These are phyloP conservation scores for Malassezia sympodialis DNA, from an alignment of 1,284 basidiomycete genomes.

Conservation along the genomic window DNA sequence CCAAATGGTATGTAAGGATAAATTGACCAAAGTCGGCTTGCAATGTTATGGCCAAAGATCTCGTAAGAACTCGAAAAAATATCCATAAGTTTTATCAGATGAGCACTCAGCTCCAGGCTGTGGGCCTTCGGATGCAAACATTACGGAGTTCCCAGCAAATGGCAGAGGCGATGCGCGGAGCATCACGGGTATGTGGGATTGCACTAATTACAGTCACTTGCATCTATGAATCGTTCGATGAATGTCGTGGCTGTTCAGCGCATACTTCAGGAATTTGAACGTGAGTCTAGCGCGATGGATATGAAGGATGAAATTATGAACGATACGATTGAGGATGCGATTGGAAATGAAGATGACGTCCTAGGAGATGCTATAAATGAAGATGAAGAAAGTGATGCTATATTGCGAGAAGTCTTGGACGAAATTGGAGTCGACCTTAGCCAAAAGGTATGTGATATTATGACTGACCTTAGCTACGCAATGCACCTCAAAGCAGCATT, in stretches of 20 bases:
- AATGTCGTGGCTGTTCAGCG: constrained; percentile 88
- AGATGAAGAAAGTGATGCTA: constrained; percentile 90
- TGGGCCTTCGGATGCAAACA: constrained; percentile 89
- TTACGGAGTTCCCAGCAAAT: constrained; percentile 95
- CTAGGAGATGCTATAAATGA: constrained; percentile 54
- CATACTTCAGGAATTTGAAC: constrained; percentile 97
- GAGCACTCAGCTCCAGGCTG: constrained; percentile 94
- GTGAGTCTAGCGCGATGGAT: constrained; percentile 94
- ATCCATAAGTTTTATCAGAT: constrained; percentile 98
- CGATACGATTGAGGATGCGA: constrained; percentile 93
- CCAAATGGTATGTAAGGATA: constrained; percentile 64
- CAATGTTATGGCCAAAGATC: constrained; percentile 98
- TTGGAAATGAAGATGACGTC: constrained; percentile 69
- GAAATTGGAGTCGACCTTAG: constrained; percentile 89
- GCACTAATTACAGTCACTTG: constrained; percentile 56
- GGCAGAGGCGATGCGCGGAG: constrained; percentile 98
- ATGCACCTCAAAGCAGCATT: constrained; percentile 29
- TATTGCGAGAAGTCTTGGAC: constrained; percentile 88
- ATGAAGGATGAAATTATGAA: constrained; percentile 99
- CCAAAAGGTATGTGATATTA: constrained; percentile 62
- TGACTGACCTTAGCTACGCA: constrained; percentile 30
- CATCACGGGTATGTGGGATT: constrained; percentile 61
- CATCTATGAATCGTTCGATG: constrained; percentile 87
- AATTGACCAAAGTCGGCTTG: constrained; percentile 51
- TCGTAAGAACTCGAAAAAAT: constrained; percentile 87